phyloP scores from a whole-genome alignment of 2,329 filamentous ascomycete species.

The Zelopaecilomyces penicillatus region DNA sequence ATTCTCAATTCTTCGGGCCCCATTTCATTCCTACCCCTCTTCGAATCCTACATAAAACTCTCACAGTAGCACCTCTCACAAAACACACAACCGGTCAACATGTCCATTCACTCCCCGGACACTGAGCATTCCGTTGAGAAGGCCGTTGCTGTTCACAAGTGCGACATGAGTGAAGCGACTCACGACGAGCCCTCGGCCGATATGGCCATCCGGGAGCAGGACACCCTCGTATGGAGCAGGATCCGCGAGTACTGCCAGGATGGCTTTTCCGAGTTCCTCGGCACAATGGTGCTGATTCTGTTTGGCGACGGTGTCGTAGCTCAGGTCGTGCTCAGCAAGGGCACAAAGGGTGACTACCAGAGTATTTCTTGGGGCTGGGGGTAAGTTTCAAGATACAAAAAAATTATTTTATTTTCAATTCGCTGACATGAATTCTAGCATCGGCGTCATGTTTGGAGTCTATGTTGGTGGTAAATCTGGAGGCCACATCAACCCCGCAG shows the following conservation, averaged over 20 bases:
- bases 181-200: constrained; percentile 18
- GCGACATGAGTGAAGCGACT: constrained; percentile 21
- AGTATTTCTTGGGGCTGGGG: constrained; percentile 44
- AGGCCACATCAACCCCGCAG: constrained; percentile 62
- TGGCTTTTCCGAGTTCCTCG: constrained; percentile 59
- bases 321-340: constrained; percentile 53
- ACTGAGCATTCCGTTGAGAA: constrained; percentile 27
- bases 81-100: too few species aligned
- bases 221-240: constrained; percentile 39
- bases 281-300: constrained; percentile 58
- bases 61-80: too few species aligned
- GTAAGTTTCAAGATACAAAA: constrained; percentile 24
- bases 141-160: constrained; percentile 18
- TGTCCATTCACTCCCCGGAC: constrained; percentile 23
- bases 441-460: constrained; percentile 62
- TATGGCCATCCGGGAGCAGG: constrained; percentile 12
- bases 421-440: constrained; percentile 23
- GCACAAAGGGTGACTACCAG: constrained; percentile 39
- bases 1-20: too few species aligned
- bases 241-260: constrained; percentile 45
- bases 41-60: too few species aligned
- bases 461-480: constrained; percentile 59
- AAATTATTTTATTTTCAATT: not conserved
- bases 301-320: constrained; percentile 67
- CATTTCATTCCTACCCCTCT: too few species aligned